These are phyloP conservation scores for Myriosclerotinia scirpicola DNA, from an alignment of 2,329 filamentous ascomycete genomes.

Conservation along the genomic window DNA sequence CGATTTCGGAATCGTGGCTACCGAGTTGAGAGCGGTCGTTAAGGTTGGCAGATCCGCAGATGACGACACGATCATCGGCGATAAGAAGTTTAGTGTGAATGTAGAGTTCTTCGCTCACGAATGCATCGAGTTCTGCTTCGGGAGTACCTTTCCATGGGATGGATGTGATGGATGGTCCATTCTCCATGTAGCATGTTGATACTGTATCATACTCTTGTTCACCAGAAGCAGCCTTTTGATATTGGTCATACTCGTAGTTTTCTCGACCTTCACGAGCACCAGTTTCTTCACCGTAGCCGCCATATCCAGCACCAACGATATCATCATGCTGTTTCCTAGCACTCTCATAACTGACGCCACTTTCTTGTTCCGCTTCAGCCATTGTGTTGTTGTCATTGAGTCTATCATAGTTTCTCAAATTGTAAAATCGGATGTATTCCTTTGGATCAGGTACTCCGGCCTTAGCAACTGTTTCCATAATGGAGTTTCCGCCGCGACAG, in stretches of 20 bases:
- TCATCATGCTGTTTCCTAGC: conserved; percentile 65
- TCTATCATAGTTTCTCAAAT: conserved; percentile 79
- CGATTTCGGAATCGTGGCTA: conserved; percentile 82
- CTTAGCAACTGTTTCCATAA: conserved; percentile 67
- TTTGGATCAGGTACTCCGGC: conserved; percentile 66
- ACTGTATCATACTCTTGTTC: conserved; percentile 71
- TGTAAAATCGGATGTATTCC: conserved; percentile 80
- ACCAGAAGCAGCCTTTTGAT: conserved; percentile 67
- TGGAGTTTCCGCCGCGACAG: conserved; percentile 72
- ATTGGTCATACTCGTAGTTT: conserved; percentile 48
- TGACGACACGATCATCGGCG: conserved; percentile 77
- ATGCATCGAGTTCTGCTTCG: conserved; percentile 59
- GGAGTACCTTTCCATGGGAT: conserved; percentile 56
- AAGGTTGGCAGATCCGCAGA: conserved; percentile 68
- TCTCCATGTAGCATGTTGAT: conserved; percentile 79
- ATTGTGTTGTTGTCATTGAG: conserved; percentile 70
- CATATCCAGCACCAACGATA: conserved; percentile 50
- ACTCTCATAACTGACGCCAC: conserved; percentile 66
- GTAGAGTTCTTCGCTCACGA: conserved; percentile 62
- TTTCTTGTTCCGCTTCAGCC: conserved; percentile 57
- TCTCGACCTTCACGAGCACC: conserved; percentile 41
- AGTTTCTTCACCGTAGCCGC: conserved; percentile 42
- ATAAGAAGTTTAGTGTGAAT: conserved; percentile 72
- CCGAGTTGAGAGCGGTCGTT: conserved; percentile 74
- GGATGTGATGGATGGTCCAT: conserved; percentile 65